Percentiles rank a stretch among this genome's conserved stretches.
These are phyloP conservation scores for Puccinia hordei DNA, from an alignment of 1,284 basidiomycete species.

Conservation along the genomic window DNA sequence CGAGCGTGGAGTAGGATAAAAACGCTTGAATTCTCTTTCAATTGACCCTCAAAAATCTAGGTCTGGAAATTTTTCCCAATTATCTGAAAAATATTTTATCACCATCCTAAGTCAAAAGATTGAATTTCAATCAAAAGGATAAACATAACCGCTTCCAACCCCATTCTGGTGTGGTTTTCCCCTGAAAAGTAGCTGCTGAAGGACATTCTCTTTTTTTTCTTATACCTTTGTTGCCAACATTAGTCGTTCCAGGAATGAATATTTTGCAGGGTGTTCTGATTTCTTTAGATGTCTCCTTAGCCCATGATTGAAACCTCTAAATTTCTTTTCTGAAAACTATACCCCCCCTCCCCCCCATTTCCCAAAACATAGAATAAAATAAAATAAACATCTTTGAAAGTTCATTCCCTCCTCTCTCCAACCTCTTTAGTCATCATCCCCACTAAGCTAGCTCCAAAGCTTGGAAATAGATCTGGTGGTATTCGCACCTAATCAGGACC, in stretches of 20 bases:
- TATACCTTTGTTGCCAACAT: conserved; percentile 24
- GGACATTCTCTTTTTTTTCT: neutral
- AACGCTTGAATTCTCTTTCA: neutral
- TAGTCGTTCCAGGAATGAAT: neutral
- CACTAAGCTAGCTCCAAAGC: too few relatives aligned
- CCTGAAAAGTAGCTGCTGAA: neutral
- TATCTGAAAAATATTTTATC: neutral
- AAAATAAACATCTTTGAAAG: neutral
- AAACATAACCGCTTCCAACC: neutral
- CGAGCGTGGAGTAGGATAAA: neutral
- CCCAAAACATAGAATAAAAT: too few relatives aligned
- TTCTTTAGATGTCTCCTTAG: neutral
- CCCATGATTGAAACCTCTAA: neutral
- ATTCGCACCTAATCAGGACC: neutral
- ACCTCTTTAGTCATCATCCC: too few relatives aligned
- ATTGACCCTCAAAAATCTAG: too few relatives aligned
- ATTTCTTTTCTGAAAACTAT: too few relatives aligned
- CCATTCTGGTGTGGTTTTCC: neutral
- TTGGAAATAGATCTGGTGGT: too few relatives aligned
- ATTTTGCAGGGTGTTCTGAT: neutral
- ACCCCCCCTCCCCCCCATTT: too few relatives aligned
- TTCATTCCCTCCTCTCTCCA: too few relatives aligned
- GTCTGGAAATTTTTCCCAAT: too few relatives aligned
- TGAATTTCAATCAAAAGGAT: neutral
- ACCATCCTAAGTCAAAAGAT: neutral